Percentiles rank a stretch among this genome's conserved stretches.
phyloP scores from a whole-genome alignment of 768 basidiomycete species.

The Lentinula guzmanii region DNA sequence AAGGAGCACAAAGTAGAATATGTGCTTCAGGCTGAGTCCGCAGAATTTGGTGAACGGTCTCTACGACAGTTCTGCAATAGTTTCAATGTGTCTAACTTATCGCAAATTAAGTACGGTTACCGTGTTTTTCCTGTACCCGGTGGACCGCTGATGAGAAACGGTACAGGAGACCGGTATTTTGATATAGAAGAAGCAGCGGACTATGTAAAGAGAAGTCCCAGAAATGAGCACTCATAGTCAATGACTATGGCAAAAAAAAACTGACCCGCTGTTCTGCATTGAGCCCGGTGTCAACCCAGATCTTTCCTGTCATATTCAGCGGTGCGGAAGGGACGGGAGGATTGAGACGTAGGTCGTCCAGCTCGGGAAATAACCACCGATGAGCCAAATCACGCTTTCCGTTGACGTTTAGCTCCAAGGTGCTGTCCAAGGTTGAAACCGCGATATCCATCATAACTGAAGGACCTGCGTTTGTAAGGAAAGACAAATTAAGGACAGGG shows the following conservation, averaged over 20 bases:
- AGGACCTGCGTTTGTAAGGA: slow-evolving; percentile 38
- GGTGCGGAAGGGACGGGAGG: slow-evolving; percentile 15
- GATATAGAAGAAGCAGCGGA: slow-evolving; percentile 37
- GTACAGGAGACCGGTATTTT: slow-evolving; percentile 36
- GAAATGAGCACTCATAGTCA: neutral
- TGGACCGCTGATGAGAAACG: slow-evolving; percentile 43
- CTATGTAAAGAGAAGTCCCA: slow-evolving; percentile 15
- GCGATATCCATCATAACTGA: slow-evolving; percentile 39
- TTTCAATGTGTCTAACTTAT: neutral
- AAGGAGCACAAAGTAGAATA: slow-evolving; percentile 45
- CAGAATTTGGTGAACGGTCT: slow-evolving; percentile 44
- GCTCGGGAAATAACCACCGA: slow-evolving; percentile 41
- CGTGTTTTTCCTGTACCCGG: slow-evolving; percentile 52
- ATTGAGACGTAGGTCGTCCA: slow-evolving; percentile 21
- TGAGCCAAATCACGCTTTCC: slow-evolving; percentile 23
- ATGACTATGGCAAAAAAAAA: neutral
- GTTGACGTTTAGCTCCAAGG: slow-evolving; percentile 14
- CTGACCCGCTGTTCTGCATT: slow-evolving; percentile 41
- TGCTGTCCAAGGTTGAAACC: slow-evolving; percentile 19
- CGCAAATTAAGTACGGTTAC: slow-evolving; percentile 14
- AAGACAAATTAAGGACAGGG: slow-evolving; percentile 40
- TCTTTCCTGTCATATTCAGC: slow-evolving; percentile 21
- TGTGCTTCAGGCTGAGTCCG: slow-evolving; percentile 38
- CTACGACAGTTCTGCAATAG: slow-evolving; percentile 37
- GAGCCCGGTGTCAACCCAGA: slow-evolving; percentile 41